Percentiles rank a stretch among this genome's conserved stretches.
Evolutionary conservation across 441 rosid species (phyloP).

Genomic region (Capsella rubella): DNA sequence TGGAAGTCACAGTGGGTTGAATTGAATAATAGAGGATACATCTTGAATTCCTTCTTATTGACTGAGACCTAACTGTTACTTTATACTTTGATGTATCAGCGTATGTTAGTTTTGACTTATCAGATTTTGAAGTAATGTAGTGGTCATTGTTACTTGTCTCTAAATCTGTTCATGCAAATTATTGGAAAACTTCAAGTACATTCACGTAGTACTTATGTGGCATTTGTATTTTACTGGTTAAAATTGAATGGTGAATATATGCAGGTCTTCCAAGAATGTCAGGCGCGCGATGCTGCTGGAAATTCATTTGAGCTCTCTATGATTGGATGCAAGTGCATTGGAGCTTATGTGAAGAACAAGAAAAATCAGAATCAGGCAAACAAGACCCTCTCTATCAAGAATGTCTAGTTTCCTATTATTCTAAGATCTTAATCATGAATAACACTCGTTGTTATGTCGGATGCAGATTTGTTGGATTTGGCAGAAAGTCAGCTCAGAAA

Average conservation of each 20-base stretch:
- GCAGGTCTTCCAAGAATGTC: constrained; percentile 86
- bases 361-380: constrained; percentile 95
- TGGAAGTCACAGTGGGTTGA: background rate
- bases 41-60: background rate
- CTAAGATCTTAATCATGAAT: constrained; percentile 21
- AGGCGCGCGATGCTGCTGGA: constrained; percentile 61
- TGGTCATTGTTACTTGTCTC: background rate
- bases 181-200: constrained; percentile 8
- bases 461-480: constrained; percentile 96
- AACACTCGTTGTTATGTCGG: background rate
- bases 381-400: constrained; percentile 21
- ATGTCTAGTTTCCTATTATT: constrained; percentile 19
- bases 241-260: constrained; percentile 13
- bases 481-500: constrained; percentile 80
- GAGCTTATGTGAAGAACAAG: constrained; percentile 95
- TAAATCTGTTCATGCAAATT: background rate
- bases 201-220: background rate
- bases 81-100: background rate
- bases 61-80: constrained; percentile 17
- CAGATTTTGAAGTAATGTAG: constrained; percentile 4
- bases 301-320: constrained; percentile 82
- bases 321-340: constrained; percentile 89
- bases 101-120: constrained; percentile 18
- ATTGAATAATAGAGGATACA: background rate
- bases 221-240: background rate